Percentiles rank a stretch among this genome's conserved stretches.
These are phyloP conservation scores for Ormosia semicastrata DNA, from an alignment of 306 rosid species.

Conservation along the genomic window DNA sequence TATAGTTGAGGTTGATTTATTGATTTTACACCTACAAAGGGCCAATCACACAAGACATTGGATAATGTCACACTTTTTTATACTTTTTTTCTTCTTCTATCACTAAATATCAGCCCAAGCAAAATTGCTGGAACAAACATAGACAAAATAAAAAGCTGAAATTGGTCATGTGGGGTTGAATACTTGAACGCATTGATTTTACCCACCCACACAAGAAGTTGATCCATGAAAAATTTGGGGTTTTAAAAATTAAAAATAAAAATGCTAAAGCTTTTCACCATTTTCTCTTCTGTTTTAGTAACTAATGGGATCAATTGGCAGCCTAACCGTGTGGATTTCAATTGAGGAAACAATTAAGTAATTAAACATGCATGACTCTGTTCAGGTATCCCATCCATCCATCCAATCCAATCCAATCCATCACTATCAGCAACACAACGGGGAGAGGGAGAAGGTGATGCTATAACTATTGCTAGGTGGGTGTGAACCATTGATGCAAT, in stretches of 20 bases:
- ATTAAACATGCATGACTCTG: conserved; percentile 39
- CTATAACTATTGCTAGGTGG: background rate
- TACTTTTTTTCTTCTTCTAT: background rate
- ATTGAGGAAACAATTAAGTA: conserved; percentile 31
- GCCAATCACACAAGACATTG: conserved; percentile 36
- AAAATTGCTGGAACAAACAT: conserved; percentile 25
- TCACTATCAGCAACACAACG: conserved; percentile 42
- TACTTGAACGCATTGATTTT: background rate
- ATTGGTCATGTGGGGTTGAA: background rate
- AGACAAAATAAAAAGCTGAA: conserved; percentile 9
- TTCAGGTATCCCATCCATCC: conserved; percentile 45
- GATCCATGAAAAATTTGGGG: background rate
- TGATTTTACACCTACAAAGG: conserved; percentile 34
- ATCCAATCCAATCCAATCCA: conserved; percentile 52
- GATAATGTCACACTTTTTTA: conserved; percentile 37
- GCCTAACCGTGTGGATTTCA: background rate
- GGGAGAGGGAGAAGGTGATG: conserved; percentile 1
- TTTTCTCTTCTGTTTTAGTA: background rate
- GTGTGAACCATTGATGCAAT: conserved; percentile 57
- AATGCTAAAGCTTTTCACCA: background rate
- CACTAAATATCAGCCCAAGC: background rate
- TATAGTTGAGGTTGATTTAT: conserved; percentile 39
- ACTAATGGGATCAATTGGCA: background rate
- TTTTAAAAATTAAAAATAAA: too few species aligned
- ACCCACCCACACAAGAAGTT: background rate